Conservation (phyloP, 345 rosid genomes). For the Carallia pectinifolia region DNA sequence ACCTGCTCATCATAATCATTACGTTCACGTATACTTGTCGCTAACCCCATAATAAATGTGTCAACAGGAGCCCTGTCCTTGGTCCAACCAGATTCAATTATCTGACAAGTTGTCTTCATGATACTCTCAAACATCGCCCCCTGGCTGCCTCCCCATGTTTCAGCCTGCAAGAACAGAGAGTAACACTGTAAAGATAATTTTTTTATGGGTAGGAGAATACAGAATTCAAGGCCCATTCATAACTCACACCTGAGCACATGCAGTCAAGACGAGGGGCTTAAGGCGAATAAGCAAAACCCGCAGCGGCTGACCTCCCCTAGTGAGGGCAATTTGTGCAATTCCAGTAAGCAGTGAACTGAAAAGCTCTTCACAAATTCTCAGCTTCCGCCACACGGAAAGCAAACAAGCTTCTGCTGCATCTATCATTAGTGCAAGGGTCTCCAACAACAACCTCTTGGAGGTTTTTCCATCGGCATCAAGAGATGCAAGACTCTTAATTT, state of each 20-base stretch:
- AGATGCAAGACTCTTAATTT: constrained; percentile 65
- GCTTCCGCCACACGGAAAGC: constrained; percentile 89
- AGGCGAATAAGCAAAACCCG: constrained; percentile 95
- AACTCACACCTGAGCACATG: constrained; percentile 76
- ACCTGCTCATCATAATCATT: constrained; percentile 95
- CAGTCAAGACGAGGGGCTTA: constrained; percentile 79
- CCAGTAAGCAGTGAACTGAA: constrained; percentile 81
- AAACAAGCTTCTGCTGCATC: constrained; percentile 95
- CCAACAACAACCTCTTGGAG: constrained; percentile 81
- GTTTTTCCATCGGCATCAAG: constrained; percentile 85
- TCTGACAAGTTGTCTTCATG: constrained; percentile 75
- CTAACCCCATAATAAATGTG: constrained; percentile 89
- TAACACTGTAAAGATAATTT: constrained; percentile 5
- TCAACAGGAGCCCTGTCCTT: constrained; percentile 96
- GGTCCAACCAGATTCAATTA: constrained; percentile 91
- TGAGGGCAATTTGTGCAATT: constrained; percentile 76
- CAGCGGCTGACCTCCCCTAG: constrained; percentile 90
- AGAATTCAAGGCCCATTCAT: constrained; percentile 13
- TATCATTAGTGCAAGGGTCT: constrained; percentile 73
- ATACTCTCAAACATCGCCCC: constrained; percentile 85
- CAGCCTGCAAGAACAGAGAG: constrained; percentile 57
- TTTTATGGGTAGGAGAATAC: neutral
- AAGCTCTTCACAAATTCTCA: constrained; percentile 86
- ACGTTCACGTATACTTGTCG: constrained; percentile 84
- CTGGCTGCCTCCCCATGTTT: constrained; percentile 69